phyloP scores from a whole-genome alignment of 2,329 filamentous ascomycete genomes.

The Fusarium metavorans region DNA sequence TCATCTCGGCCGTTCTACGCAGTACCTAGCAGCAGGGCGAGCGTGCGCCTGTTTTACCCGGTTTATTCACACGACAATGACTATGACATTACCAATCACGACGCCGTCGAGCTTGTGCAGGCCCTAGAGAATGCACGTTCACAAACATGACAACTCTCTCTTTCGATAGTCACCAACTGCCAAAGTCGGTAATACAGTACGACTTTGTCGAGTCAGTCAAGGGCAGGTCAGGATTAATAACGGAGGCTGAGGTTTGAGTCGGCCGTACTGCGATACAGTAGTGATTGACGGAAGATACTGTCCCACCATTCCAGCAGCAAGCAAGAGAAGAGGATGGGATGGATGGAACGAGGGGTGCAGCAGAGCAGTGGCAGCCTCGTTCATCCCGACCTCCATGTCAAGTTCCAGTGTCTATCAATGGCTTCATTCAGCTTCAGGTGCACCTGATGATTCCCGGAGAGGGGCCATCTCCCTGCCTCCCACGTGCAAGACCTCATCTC shows the following conservation, averaged over 20 bases:
- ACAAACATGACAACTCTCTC: not conserved
- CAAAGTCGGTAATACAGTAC: not conserved
- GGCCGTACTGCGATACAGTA: not conserved
- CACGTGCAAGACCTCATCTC: slow-evolving; percentile 1
- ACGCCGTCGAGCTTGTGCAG: slow-evolving; percentile 16
- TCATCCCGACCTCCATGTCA: not conserved
- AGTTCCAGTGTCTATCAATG: slow-evolving; percentile 4
- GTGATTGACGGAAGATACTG: slow-evolving; percentile 14
- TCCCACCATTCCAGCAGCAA: slow-evolving; percentile 11
- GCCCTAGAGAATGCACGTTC: not conserved
- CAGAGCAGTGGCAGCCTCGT: slow-evolving; percentile 10
- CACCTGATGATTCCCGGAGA: not conserved
- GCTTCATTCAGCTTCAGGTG: not conserved
- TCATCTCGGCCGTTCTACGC: slow-evolving; percentile 17
- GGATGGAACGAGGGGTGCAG: slow-evolving; percentile 4
- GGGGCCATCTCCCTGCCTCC: slow-evolving; percentile 6
- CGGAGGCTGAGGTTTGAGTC: slow-evolving; percentile 21
- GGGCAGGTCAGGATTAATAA: slow-evolving; percentile 2
- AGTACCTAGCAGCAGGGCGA: slow-evolving; percentile 16
- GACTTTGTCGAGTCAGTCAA: slow-evolving; percentile 6
- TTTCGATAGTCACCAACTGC: not conserved
- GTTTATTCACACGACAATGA: slow-evolving; percentile 26
- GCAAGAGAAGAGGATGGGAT: not conserved
- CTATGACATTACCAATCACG: slow-evolving; percentile 31
- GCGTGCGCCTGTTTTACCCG: slow-evolving; percentile 21